Conservation (phyloP, 305 asterid species). For the Petunia hybrid region DNA sequence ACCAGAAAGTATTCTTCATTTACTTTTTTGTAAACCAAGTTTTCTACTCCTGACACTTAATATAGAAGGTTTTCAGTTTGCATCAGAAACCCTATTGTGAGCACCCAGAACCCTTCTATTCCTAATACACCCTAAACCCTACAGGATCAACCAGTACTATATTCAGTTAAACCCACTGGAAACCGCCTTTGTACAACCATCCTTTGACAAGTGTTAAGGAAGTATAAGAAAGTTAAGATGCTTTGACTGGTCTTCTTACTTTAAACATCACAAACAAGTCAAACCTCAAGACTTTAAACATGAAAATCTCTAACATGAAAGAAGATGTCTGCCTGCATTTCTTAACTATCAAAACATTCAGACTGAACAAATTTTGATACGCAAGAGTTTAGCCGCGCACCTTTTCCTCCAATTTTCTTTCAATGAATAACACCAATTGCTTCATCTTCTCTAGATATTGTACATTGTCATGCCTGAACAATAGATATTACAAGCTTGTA, state of each 20-base stretch:
- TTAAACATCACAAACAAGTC: slow-evolving; percentile 4
- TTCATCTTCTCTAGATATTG: slow-evolving; percentile 95
- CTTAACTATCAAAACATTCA: slow-evolving; percentile 22
- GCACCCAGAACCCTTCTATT: slow-evolving; percentile 6
- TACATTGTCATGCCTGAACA: slow-evolving; percentile 94
- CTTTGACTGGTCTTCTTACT: neutral
- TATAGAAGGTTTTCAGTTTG: slow-evolving; percentile 2
- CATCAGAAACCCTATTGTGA: neutral
- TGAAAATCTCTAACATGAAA: slow-evolving; percentile 6
- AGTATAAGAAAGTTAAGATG: slow-evolving; percentile 7
- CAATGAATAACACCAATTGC: slow-evolving; percentile 87
- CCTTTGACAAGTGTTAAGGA: neutral
- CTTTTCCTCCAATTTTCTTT: slow-evolving; percentile 88
- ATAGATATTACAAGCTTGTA: slow-evolving; percentile 31
- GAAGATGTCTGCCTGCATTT: slow-evolving; percentile 24
- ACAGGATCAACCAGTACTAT: neutral
- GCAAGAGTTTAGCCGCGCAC: slow-evolving; percentile 42
- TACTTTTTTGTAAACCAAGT: neutral
- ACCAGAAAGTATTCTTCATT: neutral
- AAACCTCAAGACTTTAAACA: neutral
- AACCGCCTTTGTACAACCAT: neutral
- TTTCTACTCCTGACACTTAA: neutral
- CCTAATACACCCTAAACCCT: neutral
- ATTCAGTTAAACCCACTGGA: neutral
- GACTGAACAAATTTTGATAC: neutral